Percentiles rank a stretch among this genome's conserved stretches.
These are phyloP conservation scores for Trichaptum fuscoviolaceum DNA, from an alignment of 768 basidiomycete species.

Conservation along the genomic window DNA sequence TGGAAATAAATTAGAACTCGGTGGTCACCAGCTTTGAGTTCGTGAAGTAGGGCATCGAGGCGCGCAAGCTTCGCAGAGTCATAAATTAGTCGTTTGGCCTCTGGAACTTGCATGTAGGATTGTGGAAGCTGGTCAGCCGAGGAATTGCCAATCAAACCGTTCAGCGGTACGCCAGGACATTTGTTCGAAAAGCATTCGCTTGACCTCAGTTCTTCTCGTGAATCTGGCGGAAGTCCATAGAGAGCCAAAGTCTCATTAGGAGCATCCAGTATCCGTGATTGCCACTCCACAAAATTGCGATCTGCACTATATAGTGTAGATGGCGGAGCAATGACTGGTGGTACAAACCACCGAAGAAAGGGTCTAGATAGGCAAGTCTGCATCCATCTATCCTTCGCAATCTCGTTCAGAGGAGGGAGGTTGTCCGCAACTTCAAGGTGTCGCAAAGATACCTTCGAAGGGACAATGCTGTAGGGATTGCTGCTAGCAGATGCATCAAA, in stretches of 20 bases:
- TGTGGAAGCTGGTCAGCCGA: constrained; percentile 69
- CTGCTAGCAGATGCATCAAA: constrained; percentile 38
- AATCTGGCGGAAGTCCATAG: constrained; percentile 73
- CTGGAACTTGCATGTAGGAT: constrained; percentile 87
- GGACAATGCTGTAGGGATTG: constrained; percentile 32
- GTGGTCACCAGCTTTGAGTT: constrained; percentile 90
- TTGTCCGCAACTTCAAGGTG: constrained; percentile 30
- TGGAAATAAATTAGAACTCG: constrained; percentile 97
- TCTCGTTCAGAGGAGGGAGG: constrained; percentile 53
- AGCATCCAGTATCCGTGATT: constrained; percentile 54
- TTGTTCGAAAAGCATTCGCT: constrained; percentile 40
- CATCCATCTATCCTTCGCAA: constrained; percentile 58
- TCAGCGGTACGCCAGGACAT: constrained; percentile 55
- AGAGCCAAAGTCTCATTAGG: constrained; percentile 72
- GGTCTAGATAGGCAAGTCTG: constrained; percentile 79
- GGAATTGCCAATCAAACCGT: constrained; percentile 65
- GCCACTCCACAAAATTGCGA: constrained; percentile 73
- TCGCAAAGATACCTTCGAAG: constrained; percentile 22
- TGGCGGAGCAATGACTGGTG: constrained; percentile 81
- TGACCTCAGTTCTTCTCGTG: constrained; percentile 53
- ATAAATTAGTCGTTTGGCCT: constrained; percentile 89
- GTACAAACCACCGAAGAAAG: constrained; percentile 78
- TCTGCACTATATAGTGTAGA: constrained; percentile 68
- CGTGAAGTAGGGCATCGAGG: constrained; percentile 82
- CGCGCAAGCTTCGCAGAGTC: constrained; percentile 96